These are phyloP conservation scores for Trichoderma sp. DNA, from an alignment of 2,329 filamentous ascomycete genomes.

Conservation along the genomic window DNA sequence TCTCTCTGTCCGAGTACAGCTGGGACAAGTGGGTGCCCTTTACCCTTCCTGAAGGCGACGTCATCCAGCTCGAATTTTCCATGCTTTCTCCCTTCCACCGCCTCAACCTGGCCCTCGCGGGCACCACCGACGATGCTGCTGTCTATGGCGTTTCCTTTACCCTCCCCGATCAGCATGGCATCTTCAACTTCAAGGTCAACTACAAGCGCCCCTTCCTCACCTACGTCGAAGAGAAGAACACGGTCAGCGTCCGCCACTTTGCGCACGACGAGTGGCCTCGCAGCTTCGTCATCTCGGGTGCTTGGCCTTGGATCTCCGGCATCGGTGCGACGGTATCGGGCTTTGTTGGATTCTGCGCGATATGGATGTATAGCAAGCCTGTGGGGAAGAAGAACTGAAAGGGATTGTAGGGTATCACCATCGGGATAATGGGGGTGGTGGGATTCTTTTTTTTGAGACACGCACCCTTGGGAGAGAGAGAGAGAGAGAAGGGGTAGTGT, in stretches of 20 bases:
- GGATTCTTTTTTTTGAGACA: neutral
- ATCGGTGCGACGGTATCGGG: slow-evolving; percentile 79
- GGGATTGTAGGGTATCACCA: neutral
- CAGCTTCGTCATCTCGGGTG: slow-evolving; percentile 83
- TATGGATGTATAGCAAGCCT: slow-evolving; percentile 77
- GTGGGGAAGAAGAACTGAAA: slow-evolving; percentile 26
- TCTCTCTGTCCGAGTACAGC: slow-evolving; percentile 83
- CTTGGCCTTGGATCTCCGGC: slow-evolving; percentile 92
- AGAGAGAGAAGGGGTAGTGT: no score
- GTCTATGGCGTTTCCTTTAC: slow-evolving; percentile 74
- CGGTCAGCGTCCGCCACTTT: slow-evolving; percentile 92
- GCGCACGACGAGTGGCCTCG: slow-evolving; percentile 96
- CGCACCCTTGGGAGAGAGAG: neutral
- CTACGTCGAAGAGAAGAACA: slow-evolving; percentile 87
- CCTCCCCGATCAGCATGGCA: slow-evolving; percentile 94
- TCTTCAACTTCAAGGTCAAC: slow-evolving; percentile 97
- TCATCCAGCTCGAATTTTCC: slow-evolving; percentile 90
- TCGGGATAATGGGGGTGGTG: neutral
- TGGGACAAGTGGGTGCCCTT: slow-evolving; percentile 75
- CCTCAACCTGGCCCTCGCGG: slow-evolving; percentile 61
- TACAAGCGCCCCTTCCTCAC: slow-evolving; percentile 94
- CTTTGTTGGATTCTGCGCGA: slow-evolving; percentile 77
- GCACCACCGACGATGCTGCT: slow-evolving; percentile 62
- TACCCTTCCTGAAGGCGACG: slow-evolving; percentile 64
- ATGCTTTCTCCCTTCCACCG: slow-evolving; percentile 99